A percentile compares a stretch with the other conserved stretches of the same genome.
Conservation (phyloP, 345 rosid species). For the Cardamine resedifolia region DNA sequence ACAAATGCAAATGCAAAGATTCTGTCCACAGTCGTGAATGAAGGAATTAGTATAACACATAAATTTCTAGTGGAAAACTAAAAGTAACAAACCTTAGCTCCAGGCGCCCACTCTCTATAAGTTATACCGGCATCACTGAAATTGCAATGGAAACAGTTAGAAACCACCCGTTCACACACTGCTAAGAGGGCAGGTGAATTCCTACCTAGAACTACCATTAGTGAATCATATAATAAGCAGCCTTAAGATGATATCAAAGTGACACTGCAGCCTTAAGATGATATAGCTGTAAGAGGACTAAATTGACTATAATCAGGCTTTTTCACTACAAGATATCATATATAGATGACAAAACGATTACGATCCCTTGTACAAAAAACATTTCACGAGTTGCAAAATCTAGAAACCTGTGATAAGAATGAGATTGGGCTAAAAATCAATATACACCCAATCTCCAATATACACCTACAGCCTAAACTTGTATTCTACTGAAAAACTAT, state of each 20-base stretch:
- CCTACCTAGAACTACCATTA: background rate
- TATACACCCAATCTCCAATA: background rate
- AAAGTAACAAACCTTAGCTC: conserved; percentile 77
- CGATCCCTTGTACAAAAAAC: background rate
- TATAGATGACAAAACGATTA: background rate
- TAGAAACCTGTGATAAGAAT: background rate
- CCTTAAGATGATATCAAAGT: background rate
- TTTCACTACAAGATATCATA: background rate
- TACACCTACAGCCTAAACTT: background rate
- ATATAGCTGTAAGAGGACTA: background rate
- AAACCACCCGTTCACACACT: background rate
- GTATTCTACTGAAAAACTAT: background rate
- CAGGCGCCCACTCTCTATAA: conserved; percentile 98
- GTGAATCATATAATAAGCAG: background rate
- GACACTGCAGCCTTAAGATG: background rate
- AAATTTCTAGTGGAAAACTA: background rate
- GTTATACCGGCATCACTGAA: conserved; percentile 88
- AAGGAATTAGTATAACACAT: background rate
- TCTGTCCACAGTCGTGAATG: conserved; percentile 8
- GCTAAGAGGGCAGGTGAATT: background rate
- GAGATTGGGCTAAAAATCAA: background rate
- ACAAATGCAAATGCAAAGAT: background rate
- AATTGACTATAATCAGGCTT: background rate
- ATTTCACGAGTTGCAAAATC: conserved; percentile 13
- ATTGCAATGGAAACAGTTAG: conserved; percentile 26